Conservation (phyloP, 2,329 filamentous ascomycete genomes). For the Aspergillus brasiliensis region DNA sequence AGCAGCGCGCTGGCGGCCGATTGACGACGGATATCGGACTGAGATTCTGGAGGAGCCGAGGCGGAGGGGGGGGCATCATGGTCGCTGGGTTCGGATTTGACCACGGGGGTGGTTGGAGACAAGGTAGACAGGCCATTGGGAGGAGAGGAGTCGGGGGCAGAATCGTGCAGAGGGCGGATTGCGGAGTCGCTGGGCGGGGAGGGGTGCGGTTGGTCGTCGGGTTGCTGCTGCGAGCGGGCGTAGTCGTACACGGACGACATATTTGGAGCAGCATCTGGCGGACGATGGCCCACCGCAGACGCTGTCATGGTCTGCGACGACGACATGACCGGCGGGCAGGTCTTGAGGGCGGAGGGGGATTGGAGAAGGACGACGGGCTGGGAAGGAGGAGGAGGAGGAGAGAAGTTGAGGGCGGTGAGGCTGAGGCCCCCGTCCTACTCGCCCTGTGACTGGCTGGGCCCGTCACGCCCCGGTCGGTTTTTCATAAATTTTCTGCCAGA, state of each 20-base stretch:
- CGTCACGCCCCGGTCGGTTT: conserved; percentile 4
- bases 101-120: conserved; percentile 27
- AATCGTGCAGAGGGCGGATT: conserved; percentile 42
- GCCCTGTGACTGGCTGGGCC: conserved; percentile 6
- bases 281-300: conserved; percentile 49
- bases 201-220: conserved; percentile 21
- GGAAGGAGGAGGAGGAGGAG: conserved; percentile 16
- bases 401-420: conserved; percentile 15
- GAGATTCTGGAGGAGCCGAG: conserved; percentile 25
- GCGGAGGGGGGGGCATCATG: conserved; percentile 18
- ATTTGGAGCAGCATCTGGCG: conserved; percentile 45
- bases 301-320: conserved; percentile 51
- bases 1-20: conserved; percentile 45
- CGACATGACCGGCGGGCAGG: conserved; percentile 45
- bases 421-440: not conserved
- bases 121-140: conserved; percentile 33
- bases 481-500: conserved; percentile 10
- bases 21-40: conserved; percentile 40
- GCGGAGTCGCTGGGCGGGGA: conserved; percentile 42
- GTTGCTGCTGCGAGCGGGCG: conserved; percentile 29
- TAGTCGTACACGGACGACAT: conserved; percentile 46
- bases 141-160: conserved; percentile 28
- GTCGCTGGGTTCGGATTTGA: conserved; percentile 37
- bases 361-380: conserved; percentile 17
- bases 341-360: conserved; percentile 17